These are phyloP conservation scores for Raffaelea ambrosiae DNA, from an alignment of 2,329 filamentous ascomycete species.

Conservation along the genomic window DNA sequence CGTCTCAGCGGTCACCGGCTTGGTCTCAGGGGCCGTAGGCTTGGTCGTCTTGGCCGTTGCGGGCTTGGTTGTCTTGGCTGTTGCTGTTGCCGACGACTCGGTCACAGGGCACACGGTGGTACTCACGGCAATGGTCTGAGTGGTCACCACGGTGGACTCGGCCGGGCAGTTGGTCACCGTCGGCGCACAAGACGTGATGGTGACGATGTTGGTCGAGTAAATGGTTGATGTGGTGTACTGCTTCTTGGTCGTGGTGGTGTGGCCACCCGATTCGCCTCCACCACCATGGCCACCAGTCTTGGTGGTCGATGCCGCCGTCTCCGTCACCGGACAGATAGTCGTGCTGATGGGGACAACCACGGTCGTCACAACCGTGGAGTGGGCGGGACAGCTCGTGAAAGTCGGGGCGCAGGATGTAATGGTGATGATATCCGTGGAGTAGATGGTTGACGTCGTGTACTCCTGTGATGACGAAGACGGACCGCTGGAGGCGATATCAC, in stretches of 20 bases:
- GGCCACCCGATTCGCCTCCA: neutral
- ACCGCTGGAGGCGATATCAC: neutral
- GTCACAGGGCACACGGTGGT: neutral
- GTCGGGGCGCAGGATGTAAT: slow-evolving; percentile 7
- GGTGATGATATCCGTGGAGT: slow-evolving; percentile 5
- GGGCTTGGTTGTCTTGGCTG: no score
- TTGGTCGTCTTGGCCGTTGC: no score
- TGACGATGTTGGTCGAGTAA: slow-evolving; percentile 30
- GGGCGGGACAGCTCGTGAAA: slow-evolving; percentile 5
- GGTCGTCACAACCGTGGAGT: slow-evolving; percentile 4
- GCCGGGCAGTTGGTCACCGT: slow-evolving; percentile 11
- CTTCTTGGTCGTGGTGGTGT: neutral
- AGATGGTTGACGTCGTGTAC: neutral
- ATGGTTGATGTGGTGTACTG: slow-evolving; percentile 26
- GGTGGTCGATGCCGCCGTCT: neutral
- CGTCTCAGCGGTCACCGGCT: no score
- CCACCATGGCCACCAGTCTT: neutral
- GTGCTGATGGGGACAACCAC: slow-evolving; percentile 7
- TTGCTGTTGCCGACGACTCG: neutral
- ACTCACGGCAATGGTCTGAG: neutral
- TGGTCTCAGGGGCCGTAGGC: no score
- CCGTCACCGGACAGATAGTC: slow-evolving; percentile 3
- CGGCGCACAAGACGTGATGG: slow-evolving; percentile 8
- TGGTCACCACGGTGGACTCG: slow-evolving; percentile 1
- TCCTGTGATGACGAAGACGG: neutral